Percentiles rank a stretch among this genome's conserved stretches.
Conservation (phyloP, 352 stramenopile species). For the Blastocystis sp. region DNA sequence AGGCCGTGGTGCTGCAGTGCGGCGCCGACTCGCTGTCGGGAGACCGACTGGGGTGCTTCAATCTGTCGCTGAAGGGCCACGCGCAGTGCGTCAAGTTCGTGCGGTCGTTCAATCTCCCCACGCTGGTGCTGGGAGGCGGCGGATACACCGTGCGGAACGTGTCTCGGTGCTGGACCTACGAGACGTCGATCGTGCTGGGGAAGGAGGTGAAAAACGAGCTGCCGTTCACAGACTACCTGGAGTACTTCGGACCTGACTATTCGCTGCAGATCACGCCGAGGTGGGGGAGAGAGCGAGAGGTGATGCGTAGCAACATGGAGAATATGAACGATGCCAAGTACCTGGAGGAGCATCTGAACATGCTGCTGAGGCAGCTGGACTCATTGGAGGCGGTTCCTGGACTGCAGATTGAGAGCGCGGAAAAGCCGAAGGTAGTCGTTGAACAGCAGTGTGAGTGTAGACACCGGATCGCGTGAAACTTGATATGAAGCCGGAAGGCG, state of each 20-base stretch:
- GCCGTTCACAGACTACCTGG: constrained; percentile 99
- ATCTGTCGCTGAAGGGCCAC: constrained; percentile 91
- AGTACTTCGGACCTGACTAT: constrained; percentile 97
- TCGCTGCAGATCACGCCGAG: constrained; percentile 88
- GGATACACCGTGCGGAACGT: constrained; percentile 97
- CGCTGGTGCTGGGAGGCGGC: constrained; percentile 88
- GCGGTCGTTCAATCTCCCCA: constrained; percentile 89
- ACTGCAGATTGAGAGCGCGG: constrained; percentile 81
- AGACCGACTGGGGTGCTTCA: constrained; percentile 95
- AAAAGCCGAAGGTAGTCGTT: constrained; percentile 66
- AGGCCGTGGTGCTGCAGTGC: constrained; percentile 93
- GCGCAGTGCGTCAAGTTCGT: constrained; percentile 92
- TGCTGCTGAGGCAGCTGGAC: constrained; percentile 87
- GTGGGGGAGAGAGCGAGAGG: constrained; percentile 75
- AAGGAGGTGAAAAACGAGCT: constrained; percentile 85
- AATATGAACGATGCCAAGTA: constrained; percentile 69
- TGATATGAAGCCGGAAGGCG: not conserved
- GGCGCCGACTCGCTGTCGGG: constrained; percentile 94
- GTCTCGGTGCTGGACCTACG: constrained; percentile 86
- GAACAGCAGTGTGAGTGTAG: constrained; percentile 67
- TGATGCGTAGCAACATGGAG: constrained; percentile 67
- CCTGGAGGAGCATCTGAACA: constrained; percentile 68
- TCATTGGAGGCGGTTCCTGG: constrained; percentile 88
- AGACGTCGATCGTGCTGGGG: constrained; percentile 87
- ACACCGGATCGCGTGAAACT: constrained; percentile 41